These are phyloP conservation scores for Friedmanniomyces endolithicus DNA, from an alignment of 495 filamentous ascomycete species.

Conservation along the genomic window DNA sequence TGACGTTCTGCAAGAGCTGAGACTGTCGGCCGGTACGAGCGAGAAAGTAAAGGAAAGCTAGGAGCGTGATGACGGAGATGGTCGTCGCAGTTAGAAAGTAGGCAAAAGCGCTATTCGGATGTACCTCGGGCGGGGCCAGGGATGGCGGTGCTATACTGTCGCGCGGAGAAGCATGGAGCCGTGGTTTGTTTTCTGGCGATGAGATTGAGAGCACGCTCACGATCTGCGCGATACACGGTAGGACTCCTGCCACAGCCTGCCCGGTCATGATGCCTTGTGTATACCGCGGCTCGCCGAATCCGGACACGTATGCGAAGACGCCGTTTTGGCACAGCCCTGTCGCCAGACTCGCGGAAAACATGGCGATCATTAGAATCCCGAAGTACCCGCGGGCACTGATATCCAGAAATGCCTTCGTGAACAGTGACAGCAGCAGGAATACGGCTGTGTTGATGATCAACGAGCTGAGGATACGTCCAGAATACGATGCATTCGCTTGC, in stretches of 20 bases:
- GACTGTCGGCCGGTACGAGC: constrained; percentile 33
- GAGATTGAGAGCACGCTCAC: constrained; percentile 63
- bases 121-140: constrained; percentile 25
- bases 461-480: constrained; percentile 62
- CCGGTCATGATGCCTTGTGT: constrained; percentile 95
- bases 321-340: constrained; percentile 88
- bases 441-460: constrained; percentile 58
- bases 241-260: constrained; percentile 81
- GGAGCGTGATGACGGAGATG: constrained; percentile 43
- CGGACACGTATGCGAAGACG: constrained; percentile 78
- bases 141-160: neutral
- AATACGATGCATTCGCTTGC: constrained; percentile 70
- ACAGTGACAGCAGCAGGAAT: constrained; percentile 67
- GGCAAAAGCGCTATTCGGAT: constrained; percentile 62
- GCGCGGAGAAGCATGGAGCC: neutral
- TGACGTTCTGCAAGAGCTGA: constrained; percentile 7
- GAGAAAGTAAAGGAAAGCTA: constrained; percentile 51
- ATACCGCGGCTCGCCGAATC: constrained; percentile 72
- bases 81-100: constrained; percentile 84
- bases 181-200: constrained; percentile 5
- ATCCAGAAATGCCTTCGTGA: constrained; percentile 52
- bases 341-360: constrained; percentile 62
- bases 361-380: constrained; percentile 68
- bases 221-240: constrained; percentile 80
- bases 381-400: constrained; percentile 57